phyloP scores from a whole-genome alignment of 192 early-diverging fungal species.

The Phycomyces nitens region DNA sequence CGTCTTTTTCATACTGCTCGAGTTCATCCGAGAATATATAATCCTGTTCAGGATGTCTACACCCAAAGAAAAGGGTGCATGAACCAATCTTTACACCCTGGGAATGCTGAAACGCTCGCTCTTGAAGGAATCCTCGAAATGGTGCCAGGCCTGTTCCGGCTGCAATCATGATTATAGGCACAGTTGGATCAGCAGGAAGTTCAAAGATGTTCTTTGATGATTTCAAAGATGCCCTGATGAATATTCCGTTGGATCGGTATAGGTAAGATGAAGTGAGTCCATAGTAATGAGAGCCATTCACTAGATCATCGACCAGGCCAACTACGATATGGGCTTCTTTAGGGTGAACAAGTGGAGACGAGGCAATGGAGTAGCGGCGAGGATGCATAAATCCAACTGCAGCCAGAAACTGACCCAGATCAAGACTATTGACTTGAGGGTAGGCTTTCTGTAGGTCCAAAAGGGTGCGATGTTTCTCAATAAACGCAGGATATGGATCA shows the following conservation, averaged over 20 bases:
- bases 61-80: conserved; percentile 76
- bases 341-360: conserved; percentile 51
- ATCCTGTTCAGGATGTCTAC: conserved; percentile 65
- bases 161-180: conserved; percentile 82
- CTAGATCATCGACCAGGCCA: conserved; percentile 32
- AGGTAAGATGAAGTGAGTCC: conserved; percentile 36
- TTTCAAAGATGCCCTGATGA: conserved; percentile 24
- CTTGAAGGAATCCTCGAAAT: conserved; percentile 79
- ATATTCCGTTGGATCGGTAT: background rate
- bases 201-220: conserved; percentile 48
- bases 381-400: conserved; percentile 56
- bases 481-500: conserved; percentile 38
- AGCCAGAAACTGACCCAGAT: conserved; percentile 41
- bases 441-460: conserved; percentile 43
- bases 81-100: conserved; percentile 7
- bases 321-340: conserved; percentile 23
- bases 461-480: conserved; percentile 40
- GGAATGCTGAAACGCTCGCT: conserved; percentile 15
- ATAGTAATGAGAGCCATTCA: conserved; percentile 24
- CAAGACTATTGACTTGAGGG: conserved; percentile 35
- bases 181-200: conserved; percentile 52
- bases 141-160: conserved; percentile 94
- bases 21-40: conserved; percentile 69
- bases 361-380: conserved; percentile 84
- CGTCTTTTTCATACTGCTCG: conserved; percentile 38